phyloP scores from a whole-genome alignment of 2,329 filamentous ascomycete genomes.

The Nemania bipapillata region DNA sequence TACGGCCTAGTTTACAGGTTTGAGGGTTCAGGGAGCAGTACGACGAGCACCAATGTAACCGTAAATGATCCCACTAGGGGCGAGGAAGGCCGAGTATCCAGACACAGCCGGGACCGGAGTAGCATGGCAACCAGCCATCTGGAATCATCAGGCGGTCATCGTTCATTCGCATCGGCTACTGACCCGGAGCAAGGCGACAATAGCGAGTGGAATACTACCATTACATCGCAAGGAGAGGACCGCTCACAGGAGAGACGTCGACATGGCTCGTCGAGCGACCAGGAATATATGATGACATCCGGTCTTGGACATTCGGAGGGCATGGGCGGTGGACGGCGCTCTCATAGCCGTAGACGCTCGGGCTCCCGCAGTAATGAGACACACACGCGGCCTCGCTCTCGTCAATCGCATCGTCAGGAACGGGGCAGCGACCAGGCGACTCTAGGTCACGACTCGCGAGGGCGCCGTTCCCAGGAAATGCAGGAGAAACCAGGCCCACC shows the following conservation, averaged over 20 bases:
- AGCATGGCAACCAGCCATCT: not conserved
- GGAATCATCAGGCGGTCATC: slow-evolving; percentile 1
- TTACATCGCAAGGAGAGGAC: not conserved
- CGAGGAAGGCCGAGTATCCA: not conserved
- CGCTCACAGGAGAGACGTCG: not conserved
- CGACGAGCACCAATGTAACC: not conserved
- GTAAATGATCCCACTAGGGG: not conserved
- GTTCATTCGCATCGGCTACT: not conserved
- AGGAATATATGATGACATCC: slow-evolving; percentile 6
- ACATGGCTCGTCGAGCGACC: slow-evolving; percentile 7
- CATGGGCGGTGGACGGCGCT: not conserved
- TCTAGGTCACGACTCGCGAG: slow-evolving; percentile 5
- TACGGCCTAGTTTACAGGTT: slow-evolving; percentile 8
- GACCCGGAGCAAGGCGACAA: not conserved
- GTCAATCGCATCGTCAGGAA: slow-evolving; percentile 8
- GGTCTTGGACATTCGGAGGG: slow-evolving; percentile 16
- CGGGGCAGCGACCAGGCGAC: not conserved
- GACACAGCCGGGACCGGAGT: not conserved
- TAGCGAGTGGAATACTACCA: not conserved
- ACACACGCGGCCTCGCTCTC: slow-evolving; percentile 7
- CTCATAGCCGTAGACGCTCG: not conserved
- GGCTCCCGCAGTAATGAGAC: not conserved
- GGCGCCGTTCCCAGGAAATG: not conserved
- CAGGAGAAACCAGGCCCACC: not conserved
- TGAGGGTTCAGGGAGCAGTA: slow-evolving; percentile 1